Base-by-base conservation (phyloP, 2,329 filamentous ascomycete species). In the Dichotomopilus funicola region DNA sequence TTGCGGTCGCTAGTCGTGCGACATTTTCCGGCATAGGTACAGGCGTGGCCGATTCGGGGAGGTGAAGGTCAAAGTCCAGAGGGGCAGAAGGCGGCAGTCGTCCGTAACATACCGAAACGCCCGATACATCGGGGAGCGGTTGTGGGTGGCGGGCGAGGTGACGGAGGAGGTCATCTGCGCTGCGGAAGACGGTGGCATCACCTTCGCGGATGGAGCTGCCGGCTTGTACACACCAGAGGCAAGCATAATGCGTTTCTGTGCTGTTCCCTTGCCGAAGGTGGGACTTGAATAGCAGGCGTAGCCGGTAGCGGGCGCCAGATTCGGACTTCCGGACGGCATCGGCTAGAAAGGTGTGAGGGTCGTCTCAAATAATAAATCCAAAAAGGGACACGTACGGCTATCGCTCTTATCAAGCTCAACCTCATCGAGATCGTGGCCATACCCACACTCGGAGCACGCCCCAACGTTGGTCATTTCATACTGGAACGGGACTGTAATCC, bases 241-340 rank as follows among this genome's bases (percentile, higher is more conserved):
- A 74, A 4, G 66, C 72, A 54, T 72, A 74, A 46, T 68, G 62
- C 50, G 67, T 65, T 33, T 70, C 67, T 37, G 65, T 61, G 37
- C 69, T 62, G 12, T 63, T 62, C 5, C 57, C 62, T 10, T 65
- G 66, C n/a, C 64, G 54, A 3, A 75, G 57, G 53, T 76, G 73
- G 11, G 71, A 74, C 53, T 76, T 76, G 63, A 71, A 73, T 9
- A 75, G 66, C 33, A 76, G 67, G 0, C 73, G 69, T 11, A 72
- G 64, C 5, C 73, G 72, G 61, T 72, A 75, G 1, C 66, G 62
- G 4, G 72, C 64, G 2, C 71, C 71, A 5, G 61, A 56, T 8
- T 54, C 62, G 27, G 67, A 68, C 33, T 59, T 59, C 34, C 69
- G 68, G 8, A 69, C 71, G 5, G 67, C 70, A 47, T 67, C 65